A percentile compares a stretch with the other conserved stretches of the same genome.
These are phyloP conservation scores for Choiromyces venosus DNA, from an alignment of 495 filamentous ascomycete species.

Conservation along the genomic window DNA sequence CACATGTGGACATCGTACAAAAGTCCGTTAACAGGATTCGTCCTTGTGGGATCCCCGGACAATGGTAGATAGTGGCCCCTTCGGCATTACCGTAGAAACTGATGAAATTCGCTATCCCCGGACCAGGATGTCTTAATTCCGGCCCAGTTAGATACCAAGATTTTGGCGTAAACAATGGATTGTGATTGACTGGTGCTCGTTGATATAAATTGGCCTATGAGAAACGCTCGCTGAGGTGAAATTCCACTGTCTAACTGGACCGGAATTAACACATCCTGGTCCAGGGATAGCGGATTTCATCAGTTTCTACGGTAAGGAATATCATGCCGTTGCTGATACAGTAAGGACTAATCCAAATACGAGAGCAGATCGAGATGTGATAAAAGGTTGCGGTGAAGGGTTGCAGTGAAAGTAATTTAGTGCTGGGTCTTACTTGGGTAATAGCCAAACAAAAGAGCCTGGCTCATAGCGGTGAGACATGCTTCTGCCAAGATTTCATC, in stretches of 20 bases:
- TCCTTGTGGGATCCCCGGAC: background rate
- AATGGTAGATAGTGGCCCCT: background rate
- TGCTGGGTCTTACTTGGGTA: background rate
- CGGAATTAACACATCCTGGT: too few relatives aligned
- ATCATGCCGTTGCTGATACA: background rate
- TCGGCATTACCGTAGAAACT: too few relatives aligned
- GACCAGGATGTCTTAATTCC: too few relatives aligned
- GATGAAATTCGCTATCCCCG: too few relatives aligned
- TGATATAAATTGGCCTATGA: too few relatives aligned
- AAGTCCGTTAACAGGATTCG: background rate
- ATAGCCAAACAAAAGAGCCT: background rate
- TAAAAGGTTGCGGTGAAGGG: background rate
- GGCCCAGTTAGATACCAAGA: too few relatives aligned
- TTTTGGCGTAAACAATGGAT: too few relatives aligned
- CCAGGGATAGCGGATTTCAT: too few relatives aligned
- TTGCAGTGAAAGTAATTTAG: background rate
- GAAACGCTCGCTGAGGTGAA: too few relatives aligned
- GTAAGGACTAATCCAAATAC: background rate
- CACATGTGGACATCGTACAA: background rate
- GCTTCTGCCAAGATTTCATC: background rate
- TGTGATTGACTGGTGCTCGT: too few relatives aligned
- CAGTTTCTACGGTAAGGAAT: too few relatives aligned
- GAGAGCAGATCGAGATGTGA: background rate
- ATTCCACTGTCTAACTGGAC: too few relatives aligned
- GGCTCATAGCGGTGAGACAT: background rate